Percentiles rank a stretch among this genome's conserved stretches.
These are phyloP conservation scores for Globisporangium carolinianum DNA, from an alignment of 352 stramenopile genomes.

Conservation along the genomic window DNA sequence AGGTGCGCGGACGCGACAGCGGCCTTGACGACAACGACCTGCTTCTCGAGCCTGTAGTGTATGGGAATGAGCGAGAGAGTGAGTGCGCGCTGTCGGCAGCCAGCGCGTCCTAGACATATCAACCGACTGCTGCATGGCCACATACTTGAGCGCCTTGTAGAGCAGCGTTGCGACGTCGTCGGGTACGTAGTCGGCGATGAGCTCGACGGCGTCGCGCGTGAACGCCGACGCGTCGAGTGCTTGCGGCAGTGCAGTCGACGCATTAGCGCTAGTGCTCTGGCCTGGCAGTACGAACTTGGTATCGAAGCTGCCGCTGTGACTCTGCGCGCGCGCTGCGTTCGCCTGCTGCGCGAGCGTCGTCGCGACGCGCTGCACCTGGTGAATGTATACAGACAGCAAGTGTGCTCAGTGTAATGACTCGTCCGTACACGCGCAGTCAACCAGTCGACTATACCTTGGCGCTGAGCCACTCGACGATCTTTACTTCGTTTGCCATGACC, in stretches of 20 bases:
- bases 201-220: slow-evolving; percentile 41
- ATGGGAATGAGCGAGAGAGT: background rate
- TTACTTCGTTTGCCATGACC: slow-evolving; percentile 49
- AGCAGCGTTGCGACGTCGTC: slow-evolving; percentile 35
- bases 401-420: too few relatives aligned
- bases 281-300: slow-evolving; percentile 12
- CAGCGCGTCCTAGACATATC: too few relatives aligned
- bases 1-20: slow-evolving; percentile 4
- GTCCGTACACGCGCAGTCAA: too few relatives aligned
- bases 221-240: slow-evolving; percentile 7
- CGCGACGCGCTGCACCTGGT: slow-evolving; percentile 30
- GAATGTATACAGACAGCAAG: background rate
- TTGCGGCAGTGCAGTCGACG: background rate
- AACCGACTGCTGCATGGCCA: background rate
- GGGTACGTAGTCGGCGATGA: slow-evolving; percentile 53
- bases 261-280: background rate
- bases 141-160: slow-evolving; percentile 47
- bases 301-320: slow-evolving; percentile 22
- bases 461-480: slow-evolving; percentile 43
- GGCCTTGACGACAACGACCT: slow-evolving; percentile 13
- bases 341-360: slow-evolving; percentile 32
- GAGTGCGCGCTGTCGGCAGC: background rate
- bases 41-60: slow-evolving; percentile 22
- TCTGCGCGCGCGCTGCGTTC: slow-evolving; percentile 11
- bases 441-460: slow-evolving; percentile 22